Percentiles rank a stretch among this genome's conserved stretches.
Evolutionary conservation across 2,329 filamentous ascomycete genomes (phyloP).

Genomic region (Trichophyton equinum): DNA sequence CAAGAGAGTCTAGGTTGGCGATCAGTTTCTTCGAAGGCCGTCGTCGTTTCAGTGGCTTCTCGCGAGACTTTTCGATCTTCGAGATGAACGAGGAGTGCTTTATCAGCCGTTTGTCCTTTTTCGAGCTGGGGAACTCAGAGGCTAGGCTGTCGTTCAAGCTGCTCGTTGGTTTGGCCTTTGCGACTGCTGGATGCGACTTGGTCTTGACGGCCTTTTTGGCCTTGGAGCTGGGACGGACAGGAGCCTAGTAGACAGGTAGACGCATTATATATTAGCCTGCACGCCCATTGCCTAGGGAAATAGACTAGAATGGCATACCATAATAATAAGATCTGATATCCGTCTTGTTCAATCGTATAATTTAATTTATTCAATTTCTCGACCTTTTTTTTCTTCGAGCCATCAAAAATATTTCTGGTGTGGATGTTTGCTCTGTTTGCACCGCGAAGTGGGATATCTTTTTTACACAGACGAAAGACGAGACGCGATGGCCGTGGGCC

Average conservation of each 20-base stretch:
- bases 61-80: conserved; percentile 53
- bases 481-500: neutral
- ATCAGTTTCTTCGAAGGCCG: conserved; percentile 66
- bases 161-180: conserved; percentile 12
- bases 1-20: conserved; percentile 60
- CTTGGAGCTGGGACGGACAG: conserved; percentile 16
- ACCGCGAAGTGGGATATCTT: neutral
- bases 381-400: neutral
- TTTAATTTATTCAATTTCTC: too few species aligned
- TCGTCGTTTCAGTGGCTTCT: conserved; percentile 49
- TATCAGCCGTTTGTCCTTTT: conserved; percentile 71
- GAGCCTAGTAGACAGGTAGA: conserved; percentile 16
- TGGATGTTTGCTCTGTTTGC: conserved; percentile 3
- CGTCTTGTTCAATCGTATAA: too few species aligned
- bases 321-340: conserved; percentile 1
- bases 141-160: conserved; percentile 5
- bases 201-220: conserved; percentile 13
- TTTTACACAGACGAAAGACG: neutral
- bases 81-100: conserved; percentile 70
- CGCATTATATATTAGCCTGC: neutral
- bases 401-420: neutral
- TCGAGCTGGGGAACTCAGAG: conserved; percentile 53
- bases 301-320: conserved; percentile 1
- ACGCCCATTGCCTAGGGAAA: neutral
- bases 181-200: conserved; percentile 12